A percentile compares a stretch with the other conserved stretches of the same genome.
These are phyloP conservation scores for Bryum argenteum DNA, from an alignment of 225 moss, liverwort and hornwort species.

Conservation along the genomic window DNA sequence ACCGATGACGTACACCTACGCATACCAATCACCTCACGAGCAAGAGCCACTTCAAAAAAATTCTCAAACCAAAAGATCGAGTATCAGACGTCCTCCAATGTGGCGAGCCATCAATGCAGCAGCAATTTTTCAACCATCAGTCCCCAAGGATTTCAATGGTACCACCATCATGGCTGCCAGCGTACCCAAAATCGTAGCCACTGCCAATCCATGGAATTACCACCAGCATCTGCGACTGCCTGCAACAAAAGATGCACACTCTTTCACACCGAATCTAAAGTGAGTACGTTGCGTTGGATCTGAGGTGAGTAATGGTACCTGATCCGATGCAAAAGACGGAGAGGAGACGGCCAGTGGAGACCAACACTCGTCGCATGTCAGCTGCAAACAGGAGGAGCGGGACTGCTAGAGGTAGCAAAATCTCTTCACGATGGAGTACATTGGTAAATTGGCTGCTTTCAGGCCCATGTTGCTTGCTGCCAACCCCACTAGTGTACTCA, in stretches of 20 bases:
- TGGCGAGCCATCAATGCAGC: slow-evolving; percentile 97
- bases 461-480: slow-evolving; percentile 90
- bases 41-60: background rate
- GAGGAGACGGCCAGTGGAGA: slow-evolving; percentile 87
- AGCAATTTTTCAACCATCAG: slow-evolving; percentile 98
- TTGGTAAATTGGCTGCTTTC: slow-evolving; percentile 86
- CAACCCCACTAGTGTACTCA: slow-evolving; percentile 88
- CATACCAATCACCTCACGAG: too few species aligned
- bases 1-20: too few species aligned
- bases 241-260: slow-evolving; percentile 50
- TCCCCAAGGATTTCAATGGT: slow-evolving; percentile 78
- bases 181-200: slow-evolving; percentile 90
- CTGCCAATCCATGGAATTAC: slow-evolving; percentile 65
- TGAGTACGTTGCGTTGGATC: background rate
- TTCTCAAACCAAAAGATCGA: background rate
- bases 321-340: slow-evolving; percentile 78
- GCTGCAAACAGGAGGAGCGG: slow-evolving; percentile 91
- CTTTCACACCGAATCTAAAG: slow-evolving; percentile 12
- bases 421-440: slow-evolving; percentile 77
- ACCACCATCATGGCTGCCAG: slow-evolving; percentile 80
- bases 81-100: slow-evolving; percentile 87
- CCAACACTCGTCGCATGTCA: slow-evolving; percentile 82
- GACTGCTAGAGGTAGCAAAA: slow-evolving; percentile 90
- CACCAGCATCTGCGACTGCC: slow-evolving; percentile 46
- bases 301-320: slow-evolving; percentile 39